Percentiles rank a stretch among this genome's conserved stretches.
Evolutionary conservation across 495 filamentous ascomycete species (phyloP).

Genomic region (Hyphodiscus hymeniophilus): DNA sequence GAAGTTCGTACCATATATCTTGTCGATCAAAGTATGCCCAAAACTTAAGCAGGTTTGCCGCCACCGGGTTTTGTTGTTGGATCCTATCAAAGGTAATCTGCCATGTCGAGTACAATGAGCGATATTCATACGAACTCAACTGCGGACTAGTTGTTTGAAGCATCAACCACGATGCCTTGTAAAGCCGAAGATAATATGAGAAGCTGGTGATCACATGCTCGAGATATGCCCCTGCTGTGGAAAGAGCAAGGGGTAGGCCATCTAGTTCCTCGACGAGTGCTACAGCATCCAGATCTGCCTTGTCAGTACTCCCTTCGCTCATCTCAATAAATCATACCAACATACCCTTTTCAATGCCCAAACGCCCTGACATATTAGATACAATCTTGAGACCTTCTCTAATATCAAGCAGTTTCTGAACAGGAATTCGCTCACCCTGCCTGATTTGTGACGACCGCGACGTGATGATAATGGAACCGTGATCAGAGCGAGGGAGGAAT

Average conservation of each 20-base stretch:
- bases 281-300: constrained; percentile 21
- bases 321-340: not conserved
- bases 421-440: constrained; percentile 23
- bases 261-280: constrained; percentile 23
- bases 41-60: constrained; percentile 33
- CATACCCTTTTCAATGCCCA: constrained; percentile 11
- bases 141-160: constrained; percentile 23
- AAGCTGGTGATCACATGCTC: constrained; percentile 13
- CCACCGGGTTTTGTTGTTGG: constrained; percentile 24
- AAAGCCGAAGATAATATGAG: constrained; percentile 17
- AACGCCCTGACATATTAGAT: constrained; percentile 26
- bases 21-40: constrained; percentile 42
- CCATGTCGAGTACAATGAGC: constrained; percentile 36
- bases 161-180: constrained; percentile 23
- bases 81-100: constrained; percentile 35
- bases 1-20: constrained; percentile 43
- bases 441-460: constrained; percentile 28
- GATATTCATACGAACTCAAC: constrained; percentile 25
- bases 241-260: constrained; percentile 4
- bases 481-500: constrained; percentile 27
- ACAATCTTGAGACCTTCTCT: constrained; percentile 29
- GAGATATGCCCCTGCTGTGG: constrained; percentile 30
- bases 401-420: constrained; percentile 27
- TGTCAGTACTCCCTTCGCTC: no score
- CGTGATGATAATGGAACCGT: constrained; percentile 34